These are phyloP conservation scores for Gentiana macrophylla DNA, from an alignment of 257 asterid species.

Conservation along the genomic window DNA sequence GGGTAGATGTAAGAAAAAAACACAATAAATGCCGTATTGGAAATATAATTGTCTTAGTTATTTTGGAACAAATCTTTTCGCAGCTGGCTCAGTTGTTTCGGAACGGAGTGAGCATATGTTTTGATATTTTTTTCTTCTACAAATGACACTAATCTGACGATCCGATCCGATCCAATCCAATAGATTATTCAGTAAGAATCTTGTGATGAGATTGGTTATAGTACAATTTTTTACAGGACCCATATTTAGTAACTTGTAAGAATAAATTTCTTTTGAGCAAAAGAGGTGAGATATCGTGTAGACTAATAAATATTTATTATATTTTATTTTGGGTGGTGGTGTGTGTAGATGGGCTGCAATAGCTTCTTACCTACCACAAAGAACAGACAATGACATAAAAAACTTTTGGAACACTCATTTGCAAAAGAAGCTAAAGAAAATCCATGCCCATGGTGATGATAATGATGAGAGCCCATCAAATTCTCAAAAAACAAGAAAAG, in stretches of 20 bases:
- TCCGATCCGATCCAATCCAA: too few species aligned
- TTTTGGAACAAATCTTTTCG: too few species aligned
- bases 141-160: too few species aligned
- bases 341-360: constrained; percentile 84
- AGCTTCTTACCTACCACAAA: constrained; percentile 77
- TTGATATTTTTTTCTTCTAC: too few species aligned
- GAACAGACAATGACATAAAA: constrained; percentile 84
- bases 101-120: too few species aligned
- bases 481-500: constrained; percentile 38
- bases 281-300: background rate
- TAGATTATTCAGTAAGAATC: too few species aligned
- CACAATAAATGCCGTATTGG: too few species aligned
- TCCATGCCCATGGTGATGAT: constrained; percentile 19
- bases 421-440: constrained; percentile 52
- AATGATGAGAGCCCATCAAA: constrained; percentile 16
- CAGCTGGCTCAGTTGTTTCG: too few species aligned
- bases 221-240: background rate
- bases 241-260: background rate
- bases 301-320: background rate
- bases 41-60: too few species aligned
- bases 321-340: background rate
- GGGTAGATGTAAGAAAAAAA: too few species aligned
- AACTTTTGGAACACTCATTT: constrained; percentile 86
- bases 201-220: background rate
- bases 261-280: too few species aligned